These are phyloP conservation scores for Monosporascus cannonballus DNA, from an alignment of 2,329 filamentous ascomycete species.

Conservation along the genomic window DNA sequence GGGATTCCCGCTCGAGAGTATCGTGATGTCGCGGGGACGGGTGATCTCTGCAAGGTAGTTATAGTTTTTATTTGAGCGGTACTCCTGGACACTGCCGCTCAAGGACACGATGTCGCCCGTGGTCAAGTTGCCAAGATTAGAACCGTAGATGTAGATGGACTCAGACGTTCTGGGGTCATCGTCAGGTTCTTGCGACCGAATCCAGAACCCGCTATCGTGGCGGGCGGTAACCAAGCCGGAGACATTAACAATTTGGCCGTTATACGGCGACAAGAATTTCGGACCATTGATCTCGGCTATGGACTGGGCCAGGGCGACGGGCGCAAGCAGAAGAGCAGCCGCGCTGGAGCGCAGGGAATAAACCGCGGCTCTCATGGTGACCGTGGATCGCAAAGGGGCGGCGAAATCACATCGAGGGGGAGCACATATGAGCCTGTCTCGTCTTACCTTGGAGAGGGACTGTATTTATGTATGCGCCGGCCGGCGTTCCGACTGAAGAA, in stretches of 20 bases:
- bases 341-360: not conserved
- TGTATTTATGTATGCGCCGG: not conserved
- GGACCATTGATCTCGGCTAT: slow-evolving; percentile 62
- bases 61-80: slow-evolving; percentile 48
- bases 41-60: slow-evolving; percentile 59
- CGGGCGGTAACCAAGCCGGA: slow-evolving; percentile 61
- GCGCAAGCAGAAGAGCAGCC: not conserved
- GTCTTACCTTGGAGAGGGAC: not conserved
- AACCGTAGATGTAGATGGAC: slow-evolving; percentile 59
- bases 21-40: slow-evolving; percentile 45
- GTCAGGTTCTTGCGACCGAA: slow-evolving; percentile 54
- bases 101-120: slow-evolving; percentile 56
- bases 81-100: slow-evolving; percentile 53
- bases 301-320: slow-evolving; percentile 23
- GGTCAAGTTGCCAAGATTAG: slow-evolving; percentile 42
- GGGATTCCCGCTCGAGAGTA: slow-evolving; percentile 46
- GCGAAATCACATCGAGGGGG: not conserved
- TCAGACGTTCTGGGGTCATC: slow-evolving; percentile 53
- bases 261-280: slow-evolving; percentile 55
- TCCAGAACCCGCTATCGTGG: slow-evolving; percentile 54
- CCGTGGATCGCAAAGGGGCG: not conserved
- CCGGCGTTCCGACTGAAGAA: not conserved
- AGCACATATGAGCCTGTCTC: no score
- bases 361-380: not conserved
- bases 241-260: slow-evolving; percentile 50